Conservation (phyloP, 2,329 filamentous ascomycete species). For the Elsinoe batatas region DNA sequence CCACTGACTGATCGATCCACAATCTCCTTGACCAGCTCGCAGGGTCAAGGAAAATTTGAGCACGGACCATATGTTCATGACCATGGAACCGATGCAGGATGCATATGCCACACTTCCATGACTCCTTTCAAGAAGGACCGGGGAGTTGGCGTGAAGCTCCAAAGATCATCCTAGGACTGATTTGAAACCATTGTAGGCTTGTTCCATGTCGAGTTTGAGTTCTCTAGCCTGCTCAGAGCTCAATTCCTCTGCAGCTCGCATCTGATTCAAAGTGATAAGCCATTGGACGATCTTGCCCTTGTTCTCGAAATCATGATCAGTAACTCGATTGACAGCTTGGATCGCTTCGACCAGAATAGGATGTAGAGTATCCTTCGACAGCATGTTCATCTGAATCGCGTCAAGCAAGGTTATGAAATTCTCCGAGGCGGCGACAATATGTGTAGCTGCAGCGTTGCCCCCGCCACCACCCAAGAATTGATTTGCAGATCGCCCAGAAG, state of each 20-base stretch:
- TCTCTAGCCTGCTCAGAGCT: conserved; percentile 80
- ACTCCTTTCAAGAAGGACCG: too few relatives aligned
- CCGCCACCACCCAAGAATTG: conserved; percentile 36
- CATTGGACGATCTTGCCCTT: conserved; percentile 97
- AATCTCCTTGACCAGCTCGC: neutral
- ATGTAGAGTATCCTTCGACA: conserved; percentile 94
- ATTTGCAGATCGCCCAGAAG: conserved; percentile 33
- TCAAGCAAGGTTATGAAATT: conserved; percentile 98
- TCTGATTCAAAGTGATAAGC: conserved; percentile 94
- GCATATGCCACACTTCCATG: too few relatives aligned
- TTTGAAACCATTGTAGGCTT: conserved; percentile 91
- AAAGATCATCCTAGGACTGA: conserved; percentile 46
- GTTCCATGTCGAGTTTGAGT: conserved; percentile 84
- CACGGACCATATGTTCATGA: conserved; percentile 8
- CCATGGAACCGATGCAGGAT: neutral
- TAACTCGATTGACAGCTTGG: conserved; percentile 94
- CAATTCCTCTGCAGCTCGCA: conserved; percentile 89
- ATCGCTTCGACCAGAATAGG: conserved; percentile 91
- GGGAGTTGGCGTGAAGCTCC: too few relatives aligned
- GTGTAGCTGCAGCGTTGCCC: conserved; percentile 37
- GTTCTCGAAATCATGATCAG: conserved; percentile 87
- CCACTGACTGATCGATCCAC: neutral
- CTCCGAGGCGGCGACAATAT: conserved; percentile 82
- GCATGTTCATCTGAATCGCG: conserved; percentile 79
- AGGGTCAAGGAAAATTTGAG: conserved; percentile 3